Percentiles rank a stretch among this genome's conserved stretches.
Evolutionary conservation across 2,329 filamentous ascomycete genomes (phyloP).

Genomic region (Pseudogymnoascus pannorum): DNA sequence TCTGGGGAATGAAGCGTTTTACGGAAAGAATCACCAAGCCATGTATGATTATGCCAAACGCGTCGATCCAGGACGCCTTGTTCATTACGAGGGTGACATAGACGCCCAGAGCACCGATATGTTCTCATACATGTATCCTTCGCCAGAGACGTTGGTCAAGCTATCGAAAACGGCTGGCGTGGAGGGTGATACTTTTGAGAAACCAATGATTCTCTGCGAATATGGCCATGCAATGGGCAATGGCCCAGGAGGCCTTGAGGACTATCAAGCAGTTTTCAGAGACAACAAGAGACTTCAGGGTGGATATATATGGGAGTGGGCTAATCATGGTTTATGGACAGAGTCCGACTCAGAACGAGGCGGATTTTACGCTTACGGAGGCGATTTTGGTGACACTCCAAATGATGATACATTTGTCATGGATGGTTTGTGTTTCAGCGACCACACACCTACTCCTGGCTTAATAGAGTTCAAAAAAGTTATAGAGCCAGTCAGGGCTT

Average conservation of each 20-base stretch:
- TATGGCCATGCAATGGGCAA: constrained; percentile 66
- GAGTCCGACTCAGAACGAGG: constrained; percentile 29
- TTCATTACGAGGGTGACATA: constrained; percentile 51
- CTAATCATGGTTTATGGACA: constrained; percentile 51
- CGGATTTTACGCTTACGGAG: constrained; percentile 51
- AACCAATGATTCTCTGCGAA: constrained; percentile 54
- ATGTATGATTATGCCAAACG: constrained; percentile 55
- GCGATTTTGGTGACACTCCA: constrained; percentile 54
- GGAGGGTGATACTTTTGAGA: constrained; percentile 26
- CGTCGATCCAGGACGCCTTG: constrained; percentile 42
- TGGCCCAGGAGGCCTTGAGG: constrained; percentile 60
- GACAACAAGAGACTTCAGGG: constrained; percentile 22
- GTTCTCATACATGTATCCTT: constrained; percentile 49
- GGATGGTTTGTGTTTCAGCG: constrained; percentile 49
- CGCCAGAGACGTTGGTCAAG: constrained; percentile 32
- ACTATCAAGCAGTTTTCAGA: constrained; percentile 57
- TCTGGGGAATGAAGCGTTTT: constrained; percentile 67
- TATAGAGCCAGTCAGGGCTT: constrained; percentile 45
- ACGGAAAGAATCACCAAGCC: constrained; percentile 57
- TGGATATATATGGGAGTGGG: constrained; percentile 57
- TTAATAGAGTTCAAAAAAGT: constrained; percentile 50
- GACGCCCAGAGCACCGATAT: constrained; percentile 46
- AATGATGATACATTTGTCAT: constrained; percentile 57
- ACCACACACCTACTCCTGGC: constrained; percentile 50
- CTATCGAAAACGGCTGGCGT: constrained; percentile 11